phyloP scores from a whole-genome alignment of 129 eudicot genomes.

The Arctium minus region DNA sequence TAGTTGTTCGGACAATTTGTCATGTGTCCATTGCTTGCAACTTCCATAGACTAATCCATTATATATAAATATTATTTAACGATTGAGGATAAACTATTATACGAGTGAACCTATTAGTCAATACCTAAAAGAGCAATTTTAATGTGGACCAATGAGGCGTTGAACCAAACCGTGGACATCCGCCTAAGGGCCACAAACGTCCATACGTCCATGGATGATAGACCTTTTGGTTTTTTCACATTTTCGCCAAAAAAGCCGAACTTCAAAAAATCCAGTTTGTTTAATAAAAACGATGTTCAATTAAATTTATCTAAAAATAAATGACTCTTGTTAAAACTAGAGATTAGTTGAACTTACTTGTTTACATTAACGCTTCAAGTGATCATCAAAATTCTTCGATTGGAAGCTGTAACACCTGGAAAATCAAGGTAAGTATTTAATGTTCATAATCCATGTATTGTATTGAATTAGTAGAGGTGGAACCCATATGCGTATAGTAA shows the following conservation, averaged over 20 bases:
- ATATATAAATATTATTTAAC: too few species aligned
- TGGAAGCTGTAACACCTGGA: neutral
- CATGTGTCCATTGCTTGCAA: neutral
- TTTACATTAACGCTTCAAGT: neutral
- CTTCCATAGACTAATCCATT: neutral
- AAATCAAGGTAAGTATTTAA: too few species aligned
- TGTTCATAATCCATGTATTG: too few species aligned
- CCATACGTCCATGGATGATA: neutral
- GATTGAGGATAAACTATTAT: neutral
- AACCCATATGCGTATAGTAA: too few species aligned
- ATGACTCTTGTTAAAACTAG: neutral
- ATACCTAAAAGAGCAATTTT: neutral
- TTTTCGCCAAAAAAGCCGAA: neutral
- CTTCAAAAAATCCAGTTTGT: neutral
- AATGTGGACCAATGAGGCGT: neutral
- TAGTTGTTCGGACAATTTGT: neutral
- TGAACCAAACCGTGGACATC: neutral
- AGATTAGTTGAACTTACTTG: neutral
- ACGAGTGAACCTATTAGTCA: neutral
- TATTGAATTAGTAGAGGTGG: too few species aligned
- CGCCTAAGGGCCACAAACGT: too few species aligned
- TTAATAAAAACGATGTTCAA: neutral
- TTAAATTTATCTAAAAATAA: neutral
- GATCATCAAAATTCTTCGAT: neutral
- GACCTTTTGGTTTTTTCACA: neutral